phyloP scores from a whole-genome alignment of 2,329 filamentous ascomycete genomes.

The Malbranchea zuffiana region DNA sequence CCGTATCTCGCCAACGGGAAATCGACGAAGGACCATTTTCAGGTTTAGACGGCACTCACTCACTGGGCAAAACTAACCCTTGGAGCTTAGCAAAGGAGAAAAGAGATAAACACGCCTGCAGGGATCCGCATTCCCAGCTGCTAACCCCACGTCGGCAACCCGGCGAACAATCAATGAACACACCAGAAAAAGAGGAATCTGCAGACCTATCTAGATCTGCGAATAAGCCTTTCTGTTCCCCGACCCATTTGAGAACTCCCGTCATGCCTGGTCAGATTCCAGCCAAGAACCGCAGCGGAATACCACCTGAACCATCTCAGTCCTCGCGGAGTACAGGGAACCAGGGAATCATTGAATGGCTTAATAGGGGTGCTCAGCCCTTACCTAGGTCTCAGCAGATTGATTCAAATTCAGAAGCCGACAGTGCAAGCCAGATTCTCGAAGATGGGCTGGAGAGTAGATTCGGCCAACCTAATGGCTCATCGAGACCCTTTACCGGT shows the following conservation, averaged over 20 bases:
- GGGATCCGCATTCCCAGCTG: slow-evolving; percentile 12
- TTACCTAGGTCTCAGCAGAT: too few species aligned
- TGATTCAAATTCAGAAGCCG: too few species aligned
- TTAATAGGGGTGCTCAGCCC: too few species aligned
- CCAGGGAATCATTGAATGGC: too few species aligned
- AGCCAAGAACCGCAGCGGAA: too few species aligned
- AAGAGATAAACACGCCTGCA: slow-evolving; percentile 5
- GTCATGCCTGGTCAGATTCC: too few species aligned
- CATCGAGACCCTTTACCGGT: background rate
- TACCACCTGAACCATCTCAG: background rate
- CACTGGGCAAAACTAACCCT: slow-evolving; percentile 20
- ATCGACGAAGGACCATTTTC: background rate
- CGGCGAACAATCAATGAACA: background rate
- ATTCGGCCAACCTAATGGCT: background rate
- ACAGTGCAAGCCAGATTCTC: too few species aligned
- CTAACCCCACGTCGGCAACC: slow-evolving; percentile 12
- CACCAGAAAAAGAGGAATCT: background rate
- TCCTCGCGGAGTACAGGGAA: background rate
- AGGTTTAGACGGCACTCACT: slow-evolving; percentile 8
- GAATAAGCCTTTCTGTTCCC: background rate
- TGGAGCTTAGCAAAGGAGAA: slow-evolving; percentile 29
- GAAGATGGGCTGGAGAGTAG: background rate
- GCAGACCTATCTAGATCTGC: background rate
- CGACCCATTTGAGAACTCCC: background rate
- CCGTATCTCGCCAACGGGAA: background rate